Conservation (phyloP, 495 filamentous ascomycete genomes). For the Penicillium canariense region DNA sequence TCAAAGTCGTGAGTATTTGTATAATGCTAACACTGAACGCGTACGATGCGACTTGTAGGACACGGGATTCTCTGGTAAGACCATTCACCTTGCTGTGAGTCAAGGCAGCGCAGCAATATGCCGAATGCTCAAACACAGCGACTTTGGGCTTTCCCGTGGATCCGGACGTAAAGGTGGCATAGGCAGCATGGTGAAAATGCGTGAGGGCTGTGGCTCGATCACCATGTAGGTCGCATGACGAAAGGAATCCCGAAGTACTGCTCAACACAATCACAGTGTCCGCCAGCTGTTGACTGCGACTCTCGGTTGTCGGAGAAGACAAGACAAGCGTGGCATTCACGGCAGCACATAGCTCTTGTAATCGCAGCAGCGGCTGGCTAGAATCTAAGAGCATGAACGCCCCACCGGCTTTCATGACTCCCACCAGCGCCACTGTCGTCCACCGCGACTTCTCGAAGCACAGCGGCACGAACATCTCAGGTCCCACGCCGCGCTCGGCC, state of each 20-base stretch:
- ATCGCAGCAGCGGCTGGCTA: slow-evolving; percentile 13
- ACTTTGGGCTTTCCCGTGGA: slow-evolving; percentile 79
- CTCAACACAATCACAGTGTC: no score
- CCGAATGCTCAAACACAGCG: slow-evolving; percentile 67
- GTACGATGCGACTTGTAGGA: slow-evolving; percentile 33
- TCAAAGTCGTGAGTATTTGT: slow-evolving; percentile 21
- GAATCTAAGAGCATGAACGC: neutral
- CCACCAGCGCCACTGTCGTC: slow-evolving; percentile 33
- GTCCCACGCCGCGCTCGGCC: slow-evolving; percentile 24
- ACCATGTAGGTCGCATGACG: neutral
- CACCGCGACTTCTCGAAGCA: slow-evolving; percentile 51
- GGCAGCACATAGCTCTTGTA: slow-evolving; percentile 25
- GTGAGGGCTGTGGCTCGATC: neutral
- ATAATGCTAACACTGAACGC: slow-evolving; percentile 22
- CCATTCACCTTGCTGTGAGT: neutral
- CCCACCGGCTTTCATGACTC: slow-evolving; percentile 20
- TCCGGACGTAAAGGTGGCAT: slow-evolving; percentile 68
- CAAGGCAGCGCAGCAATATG: slow-evolving; percentile 44
- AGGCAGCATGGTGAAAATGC: slow-evolving; percentile 1
- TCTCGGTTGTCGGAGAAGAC: no score
- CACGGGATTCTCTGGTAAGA: slow-evolving; percentile 10
- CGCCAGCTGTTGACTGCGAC: no score
- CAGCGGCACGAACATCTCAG: slow-evolving; percentile 46
- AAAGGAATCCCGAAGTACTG: no score
- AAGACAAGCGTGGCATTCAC: neutral